phyloP scores from a whole-genome alignment of 306 rosid species.

The Psophocarpus tetragonolobus region DNA sequence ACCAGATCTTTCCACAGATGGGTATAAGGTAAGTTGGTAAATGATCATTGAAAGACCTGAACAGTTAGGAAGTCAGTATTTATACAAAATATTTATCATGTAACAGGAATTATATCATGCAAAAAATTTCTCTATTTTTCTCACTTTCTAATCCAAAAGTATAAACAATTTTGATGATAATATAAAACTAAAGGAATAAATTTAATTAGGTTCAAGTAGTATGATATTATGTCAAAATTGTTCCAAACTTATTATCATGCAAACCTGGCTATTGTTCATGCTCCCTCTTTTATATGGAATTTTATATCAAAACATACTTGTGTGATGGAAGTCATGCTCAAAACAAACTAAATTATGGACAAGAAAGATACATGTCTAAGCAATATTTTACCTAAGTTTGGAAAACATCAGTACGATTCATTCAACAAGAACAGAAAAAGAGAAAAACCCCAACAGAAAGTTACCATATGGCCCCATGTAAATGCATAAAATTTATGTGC shows the following conservation, averaged over 20 bases:
- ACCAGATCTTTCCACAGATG: slow-evolving; percentile 44
- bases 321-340: neutral
- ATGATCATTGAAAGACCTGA: slow-evolving; percentile 61
- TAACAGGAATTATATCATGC: neutral
- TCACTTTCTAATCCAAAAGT: neutral
- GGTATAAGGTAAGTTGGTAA: slow-evolving; percentile 61
- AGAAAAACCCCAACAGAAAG: neutral
- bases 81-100: neutral
- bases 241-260: neutral
- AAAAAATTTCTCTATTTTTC: neutral
- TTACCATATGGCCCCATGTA: neutral
- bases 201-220: neutral
- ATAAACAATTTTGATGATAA: neutral
- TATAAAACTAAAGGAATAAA: neutral
- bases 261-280: neutral
- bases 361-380: neutral
- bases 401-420: neutral
- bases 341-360: neutral
- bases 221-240: neutral
- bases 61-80: slow-evolving; percentile 12
- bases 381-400: neutral
- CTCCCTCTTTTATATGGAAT: neutral
- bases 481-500: neutral
- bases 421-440: neutral
- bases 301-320: neutral